Base-by-base conservation (phyloP, 495 filamentous ascomycete genomes). In the Hypoxylon rickii region DNA sequence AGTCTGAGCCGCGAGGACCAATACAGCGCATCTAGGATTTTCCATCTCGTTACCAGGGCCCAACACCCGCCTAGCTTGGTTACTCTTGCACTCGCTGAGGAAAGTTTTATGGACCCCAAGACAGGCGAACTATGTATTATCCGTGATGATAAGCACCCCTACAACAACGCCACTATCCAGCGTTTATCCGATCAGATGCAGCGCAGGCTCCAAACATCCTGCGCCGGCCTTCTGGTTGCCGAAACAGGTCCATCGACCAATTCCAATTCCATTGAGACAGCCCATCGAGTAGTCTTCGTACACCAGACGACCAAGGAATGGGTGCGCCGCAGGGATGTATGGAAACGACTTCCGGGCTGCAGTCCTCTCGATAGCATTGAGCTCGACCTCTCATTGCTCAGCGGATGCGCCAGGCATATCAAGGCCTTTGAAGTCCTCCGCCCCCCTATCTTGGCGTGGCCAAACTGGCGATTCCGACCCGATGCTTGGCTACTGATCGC, bases 241-340 rank as follows among this genome's bases (percentile, higher is more conserved):
- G 67, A 70, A 37, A 50, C 43, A 13, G 50, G 59, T 1, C 39
- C 46, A 15, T 46, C 63, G 1, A 51, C 15, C 2, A 46, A 65
- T 16, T 40, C 63, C 4, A 62, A 62, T 29, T 50, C 59, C 1
- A 29, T 51, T 7, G 61, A 70, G 33, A 63, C 62, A 2, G 62
- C 55, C 10, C 62, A 64, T 10, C 64, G 67, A n/a, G 64, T 70
- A 10, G 64, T 70, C 16, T 70, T 70, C 41, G 50, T 56, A 5
- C 62, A 70, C 31, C 67, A 70, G 31, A 70, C 67, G 7, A 56
- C 62, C 4, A 70, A 70, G 18, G 65, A 70, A 49, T 70, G 55
- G 54, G 56, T 62, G 6, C 58, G 49, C 0, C 58, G 65, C 16
- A 55, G 38, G 20, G 65, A 70, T 24, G 60, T 70, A 38, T 70